Evolutionary conservation across 495 filamentous ascomycete species (phyloP), one percentile per base, ranked within the genome.

Genomic region (Xylaria venustula): DNA sequence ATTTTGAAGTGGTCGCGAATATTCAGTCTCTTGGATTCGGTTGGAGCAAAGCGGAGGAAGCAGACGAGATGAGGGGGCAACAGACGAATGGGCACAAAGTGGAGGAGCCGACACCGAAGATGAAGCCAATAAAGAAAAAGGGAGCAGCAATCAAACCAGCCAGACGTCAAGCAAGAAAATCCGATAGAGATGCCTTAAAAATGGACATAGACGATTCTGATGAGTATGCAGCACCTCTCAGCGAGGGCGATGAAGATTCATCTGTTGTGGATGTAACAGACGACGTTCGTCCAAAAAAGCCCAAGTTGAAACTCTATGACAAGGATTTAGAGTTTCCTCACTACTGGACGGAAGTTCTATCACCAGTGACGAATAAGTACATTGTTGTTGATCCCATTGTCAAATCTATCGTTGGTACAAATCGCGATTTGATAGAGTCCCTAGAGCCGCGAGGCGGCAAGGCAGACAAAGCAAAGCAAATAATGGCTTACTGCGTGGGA

Each of bases 321-420:
- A 76, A 74, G 8, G 91, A 93, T 58, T 79, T 96, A 15, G 84
- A 84, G 23, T 90, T 88, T 66, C 94, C 95, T 1, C 89, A 87
- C 58, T 99, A 97, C 74, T 99, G 95, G 94, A 87, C 88, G 2
- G 94, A 99, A 67, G 87, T 91, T 19, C 79, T 92, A 15, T 97
- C 91, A 0, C 87, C 92, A 0, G 79, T 88, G 14, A 90, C 90
- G 2, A 82, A 90, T 63, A 88, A 86, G 50, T 90, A 89, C 46
- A 85, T 92, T 36, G 77, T 91, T 0, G 88, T 97, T 3, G 90
- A 95, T 50, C 81, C 91, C 0, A 68, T 95, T 3, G 81, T 93
- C 25, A 83, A 83, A 23, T 81, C 86, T n/a, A 61, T 87, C 4
- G 77, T 94, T 4, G 89, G 83, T 17, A 85, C 78, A 1, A 90